Base-by-base conservation (phyloP, 2,329 filamentous ascomycete genomes). In the Talaromyces sp. region DNA sequence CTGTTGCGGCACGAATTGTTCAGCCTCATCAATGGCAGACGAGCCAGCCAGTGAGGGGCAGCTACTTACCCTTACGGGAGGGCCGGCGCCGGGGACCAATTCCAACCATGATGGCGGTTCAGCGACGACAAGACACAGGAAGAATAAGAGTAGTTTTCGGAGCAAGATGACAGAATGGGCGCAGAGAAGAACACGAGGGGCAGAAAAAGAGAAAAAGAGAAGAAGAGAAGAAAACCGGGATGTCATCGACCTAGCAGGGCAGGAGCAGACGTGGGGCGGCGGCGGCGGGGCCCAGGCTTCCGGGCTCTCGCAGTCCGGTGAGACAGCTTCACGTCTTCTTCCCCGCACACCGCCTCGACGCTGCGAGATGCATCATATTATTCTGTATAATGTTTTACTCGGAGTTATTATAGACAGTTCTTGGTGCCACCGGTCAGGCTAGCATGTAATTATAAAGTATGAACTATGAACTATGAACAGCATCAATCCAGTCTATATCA, bases 21-120 rank as follows among this genome's bases (percentile, higher is more conserved):
- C 47, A 42, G n/a, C 31, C 30, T n/a, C n/a, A 52, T 47, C n/a
- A 33, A 44, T 55, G 28, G 23, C 16, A 9, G 42, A 5, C 30
- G 30, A 28, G 30, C 8, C 30, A 42, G 50, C 31, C 34, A 53
- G 28, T 30, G 56, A 31, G 14, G 56, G 40, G 31, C 23, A 40
- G 63, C 62, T 69, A 84, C 86, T 76, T 85, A 90, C 90, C 90
- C 85, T 90, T 91, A 72, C 88, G 86, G 78, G 86, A 88, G 50
- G 86, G 87, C 65, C 83, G 82, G 72, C 82, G 84, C 75, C 85
- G 86, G 66, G 87, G 84, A 72, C 85, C 85, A 64, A 87, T 69
- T 70, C 84, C 83, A 68, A 88, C 86, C 87, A 89, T 89, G 56
- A 70, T 83, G 76, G 70, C 71, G 60, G 62, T 52, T 18, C 23